These are phyloP conservation scores for Verbena officinalis DNA, from an alignment of 257 asterid genomes.

Conservation along the genomic window DNA sequence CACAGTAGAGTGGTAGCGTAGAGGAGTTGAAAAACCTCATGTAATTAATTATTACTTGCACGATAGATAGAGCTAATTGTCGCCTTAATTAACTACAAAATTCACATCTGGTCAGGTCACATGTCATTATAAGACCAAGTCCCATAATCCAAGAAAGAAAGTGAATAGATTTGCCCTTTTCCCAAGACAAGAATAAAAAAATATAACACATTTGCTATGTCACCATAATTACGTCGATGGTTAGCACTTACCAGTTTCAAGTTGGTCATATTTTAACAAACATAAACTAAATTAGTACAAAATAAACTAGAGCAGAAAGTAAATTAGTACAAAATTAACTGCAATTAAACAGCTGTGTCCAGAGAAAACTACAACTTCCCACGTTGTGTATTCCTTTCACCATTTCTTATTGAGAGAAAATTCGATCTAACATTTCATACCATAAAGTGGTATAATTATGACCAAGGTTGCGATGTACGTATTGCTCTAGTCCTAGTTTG, in stretches of 20 bases:
- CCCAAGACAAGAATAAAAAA: background rate
- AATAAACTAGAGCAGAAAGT: background rate
- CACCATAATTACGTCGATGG: conserved; percentile 30
- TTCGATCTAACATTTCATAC: background rate
- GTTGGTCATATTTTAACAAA: conserved; percentile 4
- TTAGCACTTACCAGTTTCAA: conserved; percentile 32
- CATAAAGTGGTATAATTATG: background rate
- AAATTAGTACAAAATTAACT: conserved; percentile 2
- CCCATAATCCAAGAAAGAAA: conserved; percentile 25
- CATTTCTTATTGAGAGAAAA: no score
- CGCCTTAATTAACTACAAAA: background rate
- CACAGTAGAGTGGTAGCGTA: no score
- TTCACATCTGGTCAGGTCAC: background rate
- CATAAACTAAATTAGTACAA: background rate
- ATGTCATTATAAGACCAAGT: conserved; percentile 16
- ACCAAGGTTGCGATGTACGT: background rate
- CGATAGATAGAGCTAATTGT: no score
- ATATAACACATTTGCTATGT: no score
- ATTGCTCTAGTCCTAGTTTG: background rate
- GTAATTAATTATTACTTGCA: background rate
- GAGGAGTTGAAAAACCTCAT: background rate
- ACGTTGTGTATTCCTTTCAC: conserved; percentile 12
- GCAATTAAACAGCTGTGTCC: conserved; percentile 34
- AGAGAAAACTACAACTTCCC: conserved; percentile 25
- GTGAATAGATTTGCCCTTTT: conserved; percentile 31